Evolutionary conservation across 2,329 filamentous ascomycete species (phyloP).

Genomic region (Metarhizium anisopliae): DNA sequence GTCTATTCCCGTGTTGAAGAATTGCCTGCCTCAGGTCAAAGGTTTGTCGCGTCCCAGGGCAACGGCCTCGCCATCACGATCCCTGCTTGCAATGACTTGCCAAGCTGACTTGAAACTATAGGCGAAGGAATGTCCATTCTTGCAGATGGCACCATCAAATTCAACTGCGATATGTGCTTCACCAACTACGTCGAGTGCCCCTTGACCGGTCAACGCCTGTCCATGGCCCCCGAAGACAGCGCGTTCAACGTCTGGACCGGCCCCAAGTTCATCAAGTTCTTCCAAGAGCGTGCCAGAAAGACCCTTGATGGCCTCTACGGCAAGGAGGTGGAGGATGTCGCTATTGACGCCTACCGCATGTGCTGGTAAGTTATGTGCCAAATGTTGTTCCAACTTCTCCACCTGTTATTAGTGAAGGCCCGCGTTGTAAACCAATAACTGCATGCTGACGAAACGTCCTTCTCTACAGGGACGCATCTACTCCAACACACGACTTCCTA

Average conservation of each 20-base stretch:
- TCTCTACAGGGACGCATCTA: constrained; percentile 46
- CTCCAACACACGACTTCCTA: constrained; percentile 53
- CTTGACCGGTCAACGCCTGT: constrained; percentile 40
- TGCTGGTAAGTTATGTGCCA: constrained; percentile 30
- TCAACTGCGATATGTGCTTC: constrained; percentile 51
- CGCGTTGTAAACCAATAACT: constrained; percentile 1
- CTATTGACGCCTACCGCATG: constrained; percentile 34
- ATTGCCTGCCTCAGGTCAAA: constrained; percentile 30
- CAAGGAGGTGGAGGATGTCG: constrained; percentile 25
- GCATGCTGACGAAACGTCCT: not conserved
- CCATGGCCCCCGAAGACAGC: constrained; percentile 33
- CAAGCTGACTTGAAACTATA: constrained; percentile 12
- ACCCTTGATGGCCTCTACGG: constrained; percentile 34
- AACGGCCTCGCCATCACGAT: not conserved
- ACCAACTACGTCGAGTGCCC: constrained; percentile 41
- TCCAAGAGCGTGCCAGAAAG: constrained; percentile 30
- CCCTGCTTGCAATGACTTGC: not conserved
- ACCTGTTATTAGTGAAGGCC: not conserved
- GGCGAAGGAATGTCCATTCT: constrained; percentile 36
- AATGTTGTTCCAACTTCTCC: constrained; percentile 2
- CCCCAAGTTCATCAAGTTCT: constrained; percentile 30
- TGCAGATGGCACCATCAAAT: constrained; percentile 44
- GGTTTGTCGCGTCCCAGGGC: constrained; percentile 20
- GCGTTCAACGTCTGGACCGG: constrained; percentile 35
- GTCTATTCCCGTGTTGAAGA: constrained; percentile 44